Percentiles rank a stretch among this genome's conserved stretches.
Evolutionary conservation across 2,329 filamentous ascomycete species (phyloP).

Genomic region (Allantophomopsis cytisporea): DNA sequence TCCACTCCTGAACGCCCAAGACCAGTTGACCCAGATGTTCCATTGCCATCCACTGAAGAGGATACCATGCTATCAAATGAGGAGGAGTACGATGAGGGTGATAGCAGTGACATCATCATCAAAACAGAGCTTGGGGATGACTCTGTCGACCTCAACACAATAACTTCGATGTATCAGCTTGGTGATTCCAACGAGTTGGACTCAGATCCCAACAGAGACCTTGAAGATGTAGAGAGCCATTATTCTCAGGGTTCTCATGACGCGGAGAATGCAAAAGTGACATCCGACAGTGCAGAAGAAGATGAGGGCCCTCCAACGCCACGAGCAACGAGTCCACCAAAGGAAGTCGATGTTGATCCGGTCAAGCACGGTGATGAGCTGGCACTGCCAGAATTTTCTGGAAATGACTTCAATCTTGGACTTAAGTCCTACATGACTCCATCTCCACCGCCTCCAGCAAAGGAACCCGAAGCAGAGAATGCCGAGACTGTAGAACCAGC

Average conservation of each 20-base stretch:
- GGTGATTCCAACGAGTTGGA: slow-evolving; percentile 24
- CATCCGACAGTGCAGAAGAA: slow-evolving; percentile 19
- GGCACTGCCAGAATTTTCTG: slow-evolving; percentile 30
- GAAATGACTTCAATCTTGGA: slow-evolving; percentile 36
- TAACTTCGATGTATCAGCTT: slow-evolving; percentile 51
- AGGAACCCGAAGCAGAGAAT: slow-evolving; percentile 8
- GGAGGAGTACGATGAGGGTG: slow-evolving; percentile 36
- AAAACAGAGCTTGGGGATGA: slow-evolving; percentile 49
- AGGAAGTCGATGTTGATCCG: slow-evolving; percentile 8
- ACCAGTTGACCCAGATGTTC: slow-evolving; percentile 72
- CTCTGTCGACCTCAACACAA: slow-evolving; percentile 50
- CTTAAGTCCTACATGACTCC: slow-evolving; percentile 39
- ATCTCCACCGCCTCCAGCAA: slow-evolving; percentile 18
- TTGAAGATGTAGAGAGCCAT: slow-evolving; percentile 1
- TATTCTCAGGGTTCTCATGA: neutral
- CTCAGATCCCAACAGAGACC: slow-evolving; percentile 1
- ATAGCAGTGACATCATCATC: slow-evolving; percentile 46
- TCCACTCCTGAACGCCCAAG: slow-evolving; percentile 44
- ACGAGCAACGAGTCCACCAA: slow-evolving; percentile 26
- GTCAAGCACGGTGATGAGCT: slow-evolving; percentile 9
- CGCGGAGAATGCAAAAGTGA: slow-evolving; percentile 9
- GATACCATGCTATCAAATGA: slow-evolving; percentile 32
- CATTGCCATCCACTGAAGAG: slow-evolving; percentile 77
- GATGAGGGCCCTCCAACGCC: slow-evolving; percentile 37
- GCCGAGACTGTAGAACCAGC: neutral